Conservation (phyloP, 192 early-diverging fungal species). For the Gonapodya sp. region DNA sequence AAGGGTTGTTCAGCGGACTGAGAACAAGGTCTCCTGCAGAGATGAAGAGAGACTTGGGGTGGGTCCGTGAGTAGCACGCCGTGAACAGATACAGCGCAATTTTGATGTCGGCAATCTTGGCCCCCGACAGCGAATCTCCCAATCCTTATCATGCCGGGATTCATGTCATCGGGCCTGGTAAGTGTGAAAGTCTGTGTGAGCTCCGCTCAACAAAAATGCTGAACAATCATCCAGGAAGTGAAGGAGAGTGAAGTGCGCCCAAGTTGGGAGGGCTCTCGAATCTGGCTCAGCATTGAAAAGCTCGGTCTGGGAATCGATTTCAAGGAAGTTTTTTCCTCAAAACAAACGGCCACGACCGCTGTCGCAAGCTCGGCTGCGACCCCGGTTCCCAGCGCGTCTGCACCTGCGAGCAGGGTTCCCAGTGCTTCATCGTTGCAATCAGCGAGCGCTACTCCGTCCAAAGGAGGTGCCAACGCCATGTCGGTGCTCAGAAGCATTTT, state of each 20-base stretch:
- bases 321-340: not conserved
- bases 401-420: too few species aligned
- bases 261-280: not conserved
- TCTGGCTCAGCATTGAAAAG: not conserved
- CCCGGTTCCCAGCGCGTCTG: too few species aligned
- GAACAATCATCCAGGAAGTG: too few species aligned
- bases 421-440: not conserved
- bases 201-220: too few species aligned
- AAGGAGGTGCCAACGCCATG: not conserved
- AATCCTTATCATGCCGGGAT: not conserved
- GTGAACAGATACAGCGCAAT: too few species aligned
- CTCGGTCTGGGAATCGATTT: not conserved
- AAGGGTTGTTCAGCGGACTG: not conserved
- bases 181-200: not conserved
- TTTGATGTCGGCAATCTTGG: not conserved
- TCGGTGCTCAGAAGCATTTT: not conserved
- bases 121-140: not conserved
- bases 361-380: not conserved
- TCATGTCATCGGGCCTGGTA: not conserved
- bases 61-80: not conserved
- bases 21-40: not conserved
- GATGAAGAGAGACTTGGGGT: not conserved
- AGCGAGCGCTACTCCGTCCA: not conserved
- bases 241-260: not conserved
- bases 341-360: not conserved